Percentiles rank a stretch among this genome's conserved stretches.
Conservation (phyloP, 495 filamentous ascomycete species). For the Penicillium taxi region DNA sequence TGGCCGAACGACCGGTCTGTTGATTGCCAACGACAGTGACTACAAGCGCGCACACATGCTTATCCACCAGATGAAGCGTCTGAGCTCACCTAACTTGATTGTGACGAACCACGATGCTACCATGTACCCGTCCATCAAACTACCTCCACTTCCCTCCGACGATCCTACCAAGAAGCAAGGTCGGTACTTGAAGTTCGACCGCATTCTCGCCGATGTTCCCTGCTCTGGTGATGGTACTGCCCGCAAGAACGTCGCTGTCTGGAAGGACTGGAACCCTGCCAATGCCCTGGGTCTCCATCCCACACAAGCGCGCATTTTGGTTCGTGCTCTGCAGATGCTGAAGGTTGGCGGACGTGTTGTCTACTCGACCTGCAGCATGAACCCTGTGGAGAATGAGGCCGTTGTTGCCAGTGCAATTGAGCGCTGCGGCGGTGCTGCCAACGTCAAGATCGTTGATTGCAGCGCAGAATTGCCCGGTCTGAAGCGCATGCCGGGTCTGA, state of each 20-base stretch:
- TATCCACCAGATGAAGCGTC: slow-evolving; percentile 91
- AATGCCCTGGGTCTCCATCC: slow-evolving; percentile 77
- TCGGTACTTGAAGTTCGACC: slow-evolving; percentile 89
- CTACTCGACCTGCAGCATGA: slow-evolving; percentile 97
- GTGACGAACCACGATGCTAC: slow-evolving; percentile 98
- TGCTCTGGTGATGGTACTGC: slow-evolving; percentile 92
- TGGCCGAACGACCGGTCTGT: slow-evolving; percentile 78
- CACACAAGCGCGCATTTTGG: slow-evolving; percentile 80
- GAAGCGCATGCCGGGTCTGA: slow-evolving; percentile 64
- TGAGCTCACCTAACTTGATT: slow-evolving; percentile 93
- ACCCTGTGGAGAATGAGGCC: slow-evolving; percentile 96
- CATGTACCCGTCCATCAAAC: slow-evolving; percentile 82
- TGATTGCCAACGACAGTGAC: slow-evolving; percentile 93
- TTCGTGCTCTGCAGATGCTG: slow-evolving; percentile 90
- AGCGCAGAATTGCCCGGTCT: slow-evolving; percentile 65
- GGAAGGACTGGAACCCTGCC: slow-evolving; percentile 85
- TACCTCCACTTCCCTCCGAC: slow-evolving; percentile 45
- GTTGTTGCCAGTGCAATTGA: slow-evolving; percentile 80
- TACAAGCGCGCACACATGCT: slow-evolving; percentile 94
- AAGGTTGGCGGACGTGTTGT: slow-evolving; percentile 91
- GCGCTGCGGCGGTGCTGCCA: slow-evolving; percentile 74
- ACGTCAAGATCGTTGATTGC: slow-evolving; percentile 78
- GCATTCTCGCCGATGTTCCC: slow-evolving; percentile 92
- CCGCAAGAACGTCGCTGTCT: slow-evolving; percentile 84
- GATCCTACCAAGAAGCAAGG: slow-evolving; percentile 46